These are phyloP conservation scores for Aspergillus cejpii DNA, from an alignment of 2,329 filamentous ascomycete genomes.

Conservation along the genomic window DNA sequence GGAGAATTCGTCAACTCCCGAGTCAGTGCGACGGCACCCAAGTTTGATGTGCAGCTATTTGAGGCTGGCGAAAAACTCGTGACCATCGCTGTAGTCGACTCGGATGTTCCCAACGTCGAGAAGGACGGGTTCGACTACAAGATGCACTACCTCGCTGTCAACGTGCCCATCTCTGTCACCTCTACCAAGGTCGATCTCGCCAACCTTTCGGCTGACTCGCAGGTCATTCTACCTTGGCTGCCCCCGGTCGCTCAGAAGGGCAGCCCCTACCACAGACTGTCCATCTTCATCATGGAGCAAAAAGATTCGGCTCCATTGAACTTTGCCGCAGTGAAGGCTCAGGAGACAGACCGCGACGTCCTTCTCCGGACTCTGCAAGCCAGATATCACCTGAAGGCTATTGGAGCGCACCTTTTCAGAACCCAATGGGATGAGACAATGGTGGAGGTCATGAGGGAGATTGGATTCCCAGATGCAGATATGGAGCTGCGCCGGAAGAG, in stretches of 20 bases:
- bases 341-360: constrained; percentile 57
- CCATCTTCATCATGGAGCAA: constrained; percentile 79
- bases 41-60: constrained; percentile 78
- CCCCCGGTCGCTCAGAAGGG: constrained; percentile 86
- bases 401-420: constrained; percentile 84
- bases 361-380: constrained; percentile 67
- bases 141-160: constrained; percentile 80
- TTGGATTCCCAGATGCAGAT: constrained; percentile 67
- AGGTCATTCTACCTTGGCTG: constrained; percentile 73
- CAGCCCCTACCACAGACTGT: constrained; percentile 80
- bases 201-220: constrained; percentile 52
- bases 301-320: constrained; percentile 55
- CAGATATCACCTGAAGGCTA: constrained; percentile 61
- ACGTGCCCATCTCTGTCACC: constrained; percentile 59
- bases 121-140: constrained; percentile 69
- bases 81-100: constrained; percentile 77
- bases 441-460: constrained; percentile 75
- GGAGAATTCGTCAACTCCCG: constrained; percentile 71
- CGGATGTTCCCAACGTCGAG: constrained; percentile 77
- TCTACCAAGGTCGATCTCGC: constrained; percentile 59
- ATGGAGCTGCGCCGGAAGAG: constrained; percentile 78
- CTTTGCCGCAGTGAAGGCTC: constrained; percentile 50
- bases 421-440: constrained; percentile 84
- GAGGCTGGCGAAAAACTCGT: constrained; percentile 73
- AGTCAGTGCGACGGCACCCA: constrained; percentile 66